phyloP scores from a whole-genome alignment of 768 basidiomycete genomes.

The Russula earlei region DNA sequence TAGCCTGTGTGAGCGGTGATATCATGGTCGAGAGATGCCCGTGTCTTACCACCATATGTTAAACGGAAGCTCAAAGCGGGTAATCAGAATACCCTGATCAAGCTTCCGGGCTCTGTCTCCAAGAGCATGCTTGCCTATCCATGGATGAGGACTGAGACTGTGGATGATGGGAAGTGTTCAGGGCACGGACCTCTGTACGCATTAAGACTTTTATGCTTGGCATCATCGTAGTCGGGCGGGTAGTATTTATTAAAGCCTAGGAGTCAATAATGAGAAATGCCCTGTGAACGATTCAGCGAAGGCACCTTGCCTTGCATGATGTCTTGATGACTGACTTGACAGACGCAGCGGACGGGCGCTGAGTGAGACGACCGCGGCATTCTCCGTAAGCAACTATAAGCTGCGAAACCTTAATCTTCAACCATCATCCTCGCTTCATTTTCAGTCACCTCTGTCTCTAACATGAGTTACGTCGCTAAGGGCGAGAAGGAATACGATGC shows the following conservation, averaged over 20 bases:
- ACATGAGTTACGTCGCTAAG: constrained; percentile 98
- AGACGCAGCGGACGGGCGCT: not conserved
- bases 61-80: constrained; percentile 92
- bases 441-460: constrained; percentile 30
- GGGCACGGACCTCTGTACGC: constrained; percentile 48
- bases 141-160: not conserved
- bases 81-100: constrained; percentile 92
- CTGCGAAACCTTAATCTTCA: constrained; percentile 8
- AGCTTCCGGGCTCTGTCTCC: constrained; percentile 91
- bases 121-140: constrained; percentile 82
- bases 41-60: constrained; percentile 82
- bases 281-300: not conserved
- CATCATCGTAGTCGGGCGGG: constrained; percentile 65
- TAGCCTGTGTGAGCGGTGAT: not conserved
- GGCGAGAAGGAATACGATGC: constrained; percentile 97
- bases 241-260: constrained; percentile 73
- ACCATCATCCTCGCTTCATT: constrained; percentile 1
- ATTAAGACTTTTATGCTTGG: constrained; percentile 64
- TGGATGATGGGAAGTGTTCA: not conserved
- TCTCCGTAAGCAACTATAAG: not conserved
- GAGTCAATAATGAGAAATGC: constrained; percentile 5
- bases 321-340: not conserved
- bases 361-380: constrained; percentile 1
- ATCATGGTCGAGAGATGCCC: not conserved
- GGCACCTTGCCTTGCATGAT: constrained; percentile 36